Evolutionary conservation across 108 stramenopile species (phyloP).

Genomic region (Cyclostephanos invisitatus): DNA sequence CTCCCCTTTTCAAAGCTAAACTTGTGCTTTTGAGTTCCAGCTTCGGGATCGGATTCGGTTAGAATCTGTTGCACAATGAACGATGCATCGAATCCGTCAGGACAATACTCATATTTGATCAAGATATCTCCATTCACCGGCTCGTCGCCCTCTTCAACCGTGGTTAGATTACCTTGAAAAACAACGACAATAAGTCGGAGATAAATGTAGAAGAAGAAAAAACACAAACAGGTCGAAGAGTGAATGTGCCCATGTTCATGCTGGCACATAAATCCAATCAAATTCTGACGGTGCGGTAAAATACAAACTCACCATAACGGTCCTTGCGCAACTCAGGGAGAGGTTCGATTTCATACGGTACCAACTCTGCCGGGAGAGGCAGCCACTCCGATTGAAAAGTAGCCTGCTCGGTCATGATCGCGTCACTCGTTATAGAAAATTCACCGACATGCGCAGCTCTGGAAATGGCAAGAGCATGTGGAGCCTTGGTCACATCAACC

Average conservation of each 20-base stretch:
- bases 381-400: constrained; percentile 47
- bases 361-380: constrained; percentile 44
- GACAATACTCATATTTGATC: constrained; percentile 51
- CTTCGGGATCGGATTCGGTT: constrained; percentile 43
- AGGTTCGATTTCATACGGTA: constrained; percentile 46
- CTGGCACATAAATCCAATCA: neutral
- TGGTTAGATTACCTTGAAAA: constrained; percentile 44
- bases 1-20: constrained; percentile 43
- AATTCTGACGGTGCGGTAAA: neutral
- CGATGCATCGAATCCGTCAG: constrained; percentile 57
- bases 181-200: neutral
- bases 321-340: constrained; percentile 45
- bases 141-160: constrained; percentile 48
- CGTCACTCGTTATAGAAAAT: constrained; percentile 46
- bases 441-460: constrained; percentile 49
- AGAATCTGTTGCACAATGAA: constrained; percentile 55
- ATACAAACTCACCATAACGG: constrained; percentile 12
- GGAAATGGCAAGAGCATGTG: constrained; percentile 38
- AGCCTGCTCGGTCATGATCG: constrained; percentile 33
- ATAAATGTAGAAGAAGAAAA: neutral
- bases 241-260: too few relatives aligned
- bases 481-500: constrained; percentile 32
- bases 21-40: constrained; percentile 34
- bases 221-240: too few relatives aligned
- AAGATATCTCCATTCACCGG: constrained; percentile 55